phyloP scores from a whole-genome alignment of 1,139 yeast species.

The Scheffersomyces stambukii region DNA sequence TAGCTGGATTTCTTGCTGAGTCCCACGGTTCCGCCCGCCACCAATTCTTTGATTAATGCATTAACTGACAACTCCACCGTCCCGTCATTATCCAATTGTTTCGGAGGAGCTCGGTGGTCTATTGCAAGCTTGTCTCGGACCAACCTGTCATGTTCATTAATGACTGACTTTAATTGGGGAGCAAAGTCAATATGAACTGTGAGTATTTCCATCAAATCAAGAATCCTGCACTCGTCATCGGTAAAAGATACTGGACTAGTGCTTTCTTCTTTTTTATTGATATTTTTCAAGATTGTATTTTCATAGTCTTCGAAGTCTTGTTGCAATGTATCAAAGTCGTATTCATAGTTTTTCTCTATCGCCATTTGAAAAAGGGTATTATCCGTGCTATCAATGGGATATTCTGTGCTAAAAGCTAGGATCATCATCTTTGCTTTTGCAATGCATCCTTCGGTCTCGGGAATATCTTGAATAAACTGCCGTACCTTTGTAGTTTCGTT shows the following conservation, averaged over 20 bases:
- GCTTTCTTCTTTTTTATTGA: conserved; percentile 2
- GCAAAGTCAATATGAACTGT: conserved; percentile 5
- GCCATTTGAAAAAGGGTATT: no score
- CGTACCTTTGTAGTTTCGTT: no score
- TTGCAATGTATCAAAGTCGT: conserved; percentile 2
- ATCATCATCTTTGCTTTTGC: no score
- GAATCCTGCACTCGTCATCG: conserved; percentile 2
- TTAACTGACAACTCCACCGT: neutral
- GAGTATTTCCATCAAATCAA: conserved; percentile 4
- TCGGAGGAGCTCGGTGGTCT: no score
- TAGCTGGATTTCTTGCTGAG: conserved; percentile 3
- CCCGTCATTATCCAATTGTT: conserved; percentile 1
- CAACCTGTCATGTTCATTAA: no score
- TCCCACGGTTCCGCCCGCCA: conserved; percentile 3
- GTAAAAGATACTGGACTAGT: conserved; percentile 4
- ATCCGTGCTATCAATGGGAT: no score
- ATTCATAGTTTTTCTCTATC: no score
- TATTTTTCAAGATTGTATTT: conserved; percentile 2
- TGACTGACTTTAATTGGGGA: no score
- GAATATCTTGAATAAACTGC: no score
- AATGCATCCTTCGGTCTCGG: no score
- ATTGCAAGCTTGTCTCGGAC: no score
- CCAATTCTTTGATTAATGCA: conserved; percentile 1
- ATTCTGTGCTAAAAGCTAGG: no score
- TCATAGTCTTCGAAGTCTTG: conserved; percentile 1